phyloP scores from a whole-genome alignment of 768 basidiomycete species.

The Exidia glandulosa region DNA sequence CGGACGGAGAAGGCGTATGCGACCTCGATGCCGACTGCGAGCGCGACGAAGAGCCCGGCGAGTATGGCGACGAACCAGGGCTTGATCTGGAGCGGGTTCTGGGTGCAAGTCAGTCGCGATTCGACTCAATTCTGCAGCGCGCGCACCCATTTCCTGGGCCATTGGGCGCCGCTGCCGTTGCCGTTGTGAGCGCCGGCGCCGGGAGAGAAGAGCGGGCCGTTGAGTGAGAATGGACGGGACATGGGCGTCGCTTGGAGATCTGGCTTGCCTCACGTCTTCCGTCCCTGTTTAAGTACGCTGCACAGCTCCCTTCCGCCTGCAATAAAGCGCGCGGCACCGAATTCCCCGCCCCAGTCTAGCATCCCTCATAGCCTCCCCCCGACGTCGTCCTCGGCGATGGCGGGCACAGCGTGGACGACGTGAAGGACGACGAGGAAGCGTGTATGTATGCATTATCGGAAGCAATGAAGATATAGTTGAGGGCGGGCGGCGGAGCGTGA shows the following conservation, averaged over 20 bases:
- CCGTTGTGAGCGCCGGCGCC: not conserved
- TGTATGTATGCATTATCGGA: not conserved
- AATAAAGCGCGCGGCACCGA: no score
- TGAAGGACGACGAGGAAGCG: no score
- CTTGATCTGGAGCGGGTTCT: slow-evolving; percentile 3
- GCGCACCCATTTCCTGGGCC: not conserved
- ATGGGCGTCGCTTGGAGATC: no score
- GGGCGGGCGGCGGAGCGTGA: no score
- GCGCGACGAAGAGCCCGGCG: slow-evolving; percentile 25
- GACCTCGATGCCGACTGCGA: slow-evolving; percentile 40
- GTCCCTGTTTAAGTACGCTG: no score
- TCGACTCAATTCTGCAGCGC: not conserved
- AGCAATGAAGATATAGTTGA: no score
- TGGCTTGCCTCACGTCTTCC: slow-evolving; percentile 4
- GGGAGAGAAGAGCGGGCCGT: not conserved
- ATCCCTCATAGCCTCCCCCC: no score
- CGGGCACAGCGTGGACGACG: not conserved
- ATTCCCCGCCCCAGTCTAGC: no score
- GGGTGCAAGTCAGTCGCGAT: not conserved
- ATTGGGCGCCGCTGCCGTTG: not conserved
- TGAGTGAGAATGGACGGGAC: not conserved
- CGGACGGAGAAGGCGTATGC: slow-evolving; percentile 30
- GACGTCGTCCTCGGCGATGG: no score
- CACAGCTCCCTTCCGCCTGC: no score
- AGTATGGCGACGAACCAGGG: slow-evolving; percentile 3